Evolutionary conservation across 495 filamentous ascomycete species (phyloP), one percentile per base, ranked within the genome.

Genomic region (Sordaria brevicollis): DNA sequence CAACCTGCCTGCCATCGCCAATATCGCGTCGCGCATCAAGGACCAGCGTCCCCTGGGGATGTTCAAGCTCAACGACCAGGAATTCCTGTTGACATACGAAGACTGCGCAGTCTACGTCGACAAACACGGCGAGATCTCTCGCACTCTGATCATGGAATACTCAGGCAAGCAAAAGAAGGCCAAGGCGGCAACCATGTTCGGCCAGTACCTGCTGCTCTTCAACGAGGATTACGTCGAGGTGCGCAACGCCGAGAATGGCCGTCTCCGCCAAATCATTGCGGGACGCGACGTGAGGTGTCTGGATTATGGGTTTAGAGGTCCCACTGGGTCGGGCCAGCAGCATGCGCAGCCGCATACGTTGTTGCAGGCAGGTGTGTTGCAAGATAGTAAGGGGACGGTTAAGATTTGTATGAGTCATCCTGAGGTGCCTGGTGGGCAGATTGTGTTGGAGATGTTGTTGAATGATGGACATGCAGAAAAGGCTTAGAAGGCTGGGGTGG

Each of bases 71-170:
- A 93, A 90, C 67, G 93, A 97, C 62, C 89, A 89, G 43, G 95
- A 99, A 78, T 98, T 97, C 81, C 81, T 99, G 5, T 87, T 97
- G n/a, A 89, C 89, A 15, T 99, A 97, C 78, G 91, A 93, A 73
- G 93, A 97, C 77, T 97, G 94, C 71, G 95, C 93, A 25, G 93
- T 98, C 1, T 99, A 98, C 72, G 93, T 97, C 78, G 96, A 98
- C 81, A 97, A 98, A 79, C 93, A 97, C 78, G 96, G 95, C 71
- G 95, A 98, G 69, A 92, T 99, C 19, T 92, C 89, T 38, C 89
- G 95, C 62, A 90, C 88, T 38, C 92, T 98, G 69, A 92, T 99
- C 70, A 96, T 98, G 92, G 93, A 97, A 74, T 98, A 97, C 79
- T 93, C 97, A 4, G 96, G 96, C 68, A 92, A 90, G 74, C 92